phyloP scores from a whole-genome alignment of 371 early-diverging fungal species.

The Lichtheimia ramosa region DNA sequence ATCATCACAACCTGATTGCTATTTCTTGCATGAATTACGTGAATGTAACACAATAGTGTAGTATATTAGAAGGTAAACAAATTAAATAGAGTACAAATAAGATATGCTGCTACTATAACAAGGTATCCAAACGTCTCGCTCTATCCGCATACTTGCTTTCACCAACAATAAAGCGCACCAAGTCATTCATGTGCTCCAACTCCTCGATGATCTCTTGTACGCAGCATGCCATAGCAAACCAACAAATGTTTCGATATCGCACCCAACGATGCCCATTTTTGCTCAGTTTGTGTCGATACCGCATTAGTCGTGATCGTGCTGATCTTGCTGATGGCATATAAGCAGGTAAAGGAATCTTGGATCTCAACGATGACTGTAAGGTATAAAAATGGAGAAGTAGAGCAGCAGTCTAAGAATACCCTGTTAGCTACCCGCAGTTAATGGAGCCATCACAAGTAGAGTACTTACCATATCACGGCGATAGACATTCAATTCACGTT shows the following conservation, averaged over 20 bases:
- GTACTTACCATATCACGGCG: conserved; percentile 55
- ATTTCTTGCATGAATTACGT: no score
- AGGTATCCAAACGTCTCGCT: conserved; percentile 32
- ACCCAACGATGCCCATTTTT: conserved; percentile 23
- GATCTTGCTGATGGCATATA: conserved; percentile 59
- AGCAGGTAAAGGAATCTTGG: conserved; percentile 56
- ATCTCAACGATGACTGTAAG: conserved; percentile 48
- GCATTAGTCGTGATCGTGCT: conserved; percentile 50
- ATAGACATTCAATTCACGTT: conserved; percentile 37
- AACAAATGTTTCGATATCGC: conserved; percentile 41
- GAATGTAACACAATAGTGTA: no score
- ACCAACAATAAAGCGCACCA: conserved; percentile 45
- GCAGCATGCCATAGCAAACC: conserved; percentile 53
- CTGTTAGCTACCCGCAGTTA: background rate
- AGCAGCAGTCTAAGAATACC: conserved; percentile 36
- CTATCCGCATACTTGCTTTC: conserved; percentile 32
- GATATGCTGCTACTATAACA: conserved; percentile 3
- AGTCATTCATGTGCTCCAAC: conserved; percentile 40
- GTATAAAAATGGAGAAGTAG: conserved; percentile 50
- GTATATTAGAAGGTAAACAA: no score
- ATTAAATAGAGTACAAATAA: no score
- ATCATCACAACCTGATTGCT: no score
- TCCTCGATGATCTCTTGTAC: conserved; percentile 63
- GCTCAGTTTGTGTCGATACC: conserved; percentile 37
- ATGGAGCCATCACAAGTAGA: background rate